Percentiles rank a stretch among this genome's conserved stretches.
phyloP scores from a whole-genome alignment of 2,329 filamentous ascomycete genomes.

The Zalaria sp. region DNA sequence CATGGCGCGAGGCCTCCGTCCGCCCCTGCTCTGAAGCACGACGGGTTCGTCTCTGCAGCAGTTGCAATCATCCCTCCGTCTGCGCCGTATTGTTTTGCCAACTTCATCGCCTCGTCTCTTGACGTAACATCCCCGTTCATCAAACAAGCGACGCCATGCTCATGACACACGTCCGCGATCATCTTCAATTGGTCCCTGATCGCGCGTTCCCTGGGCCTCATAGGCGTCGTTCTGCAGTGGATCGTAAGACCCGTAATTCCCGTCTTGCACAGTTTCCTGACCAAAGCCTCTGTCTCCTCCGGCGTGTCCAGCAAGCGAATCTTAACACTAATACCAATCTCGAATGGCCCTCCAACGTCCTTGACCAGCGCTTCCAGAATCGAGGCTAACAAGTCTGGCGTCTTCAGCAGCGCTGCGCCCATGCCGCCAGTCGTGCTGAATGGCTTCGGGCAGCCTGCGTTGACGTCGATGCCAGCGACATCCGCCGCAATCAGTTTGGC shows the following conservation, averaged over 20 bases:
- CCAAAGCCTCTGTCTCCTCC: constrained; percentile 61
- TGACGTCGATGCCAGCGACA: constrained; percentile 90
- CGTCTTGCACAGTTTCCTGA: constrained; percentile 64
- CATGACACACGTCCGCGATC: constrained; percentile 66
- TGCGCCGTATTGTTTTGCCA: constrained; percentile 68
- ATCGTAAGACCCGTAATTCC: constrained; percentile 88
- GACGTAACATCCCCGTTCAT: constrained; percentile 88
- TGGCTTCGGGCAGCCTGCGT: constrained; percentile 94
- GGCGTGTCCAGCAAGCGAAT: constrained; percentile 74
- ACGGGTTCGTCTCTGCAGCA: constrained; percentile 79
- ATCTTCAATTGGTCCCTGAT: constrained; percentile 76
- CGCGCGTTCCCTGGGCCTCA: constrained; percentile 80
- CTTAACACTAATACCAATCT: constrained; percentile 94
- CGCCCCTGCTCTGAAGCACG: constrained; percentile 58
- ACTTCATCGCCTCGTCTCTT: constrained; percentile 54
- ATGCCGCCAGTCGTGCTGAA: constrained; percentile 91
- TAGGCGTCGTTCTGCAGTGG: constrained; percentile 90
- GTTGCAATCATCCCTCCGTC: constrained; percentile 98
- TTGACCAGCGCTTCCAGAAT: constrained; percentile 75
- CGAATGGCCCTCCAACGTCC: constrained; percentile 60
- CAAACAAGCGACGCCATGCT: constrained; percentile 77
- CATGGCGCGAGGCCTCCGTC: constrained; percentile 61
- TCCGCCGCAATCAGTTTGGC: constrained; percentile 73
- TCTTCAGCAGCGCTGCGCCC: constrained; percentile 80
- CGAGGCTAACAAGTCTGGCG: constrained; percentile 66